Evolutionary conservation across 441 rosid species (phyloP).

Genomic region (Jatropha podagrica): DNA sequence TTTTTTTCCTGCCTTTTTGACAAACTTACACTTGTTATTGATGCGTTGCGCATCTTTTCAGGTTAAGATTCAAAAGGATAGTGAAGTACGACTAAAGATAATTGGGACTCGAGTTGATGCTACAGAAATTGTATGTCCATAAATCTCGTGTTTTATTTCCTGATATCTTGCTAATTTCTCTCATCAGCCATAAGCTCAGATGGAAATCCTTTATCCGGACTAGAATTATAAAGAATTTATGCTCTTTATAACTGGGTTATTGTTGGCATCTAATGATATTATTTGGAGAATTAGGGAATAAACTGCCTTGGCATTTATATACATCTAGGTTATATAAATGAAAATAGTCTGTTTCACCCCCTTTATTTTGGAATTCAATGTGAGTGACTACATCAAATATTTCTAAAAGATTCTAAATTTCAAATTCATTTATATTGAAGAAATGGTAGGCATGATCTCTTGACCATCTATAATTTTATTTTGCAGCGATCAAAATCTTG

Average conservation of each 20-base stretch:
- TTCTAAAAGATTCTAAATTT: too few relatives aligned
- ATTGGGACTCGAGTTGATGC: slow-evolving; percentile 95
- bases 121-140: slow-evolving; percentile 68
- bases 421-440: too few relatives aligned
- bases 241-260: background rate
- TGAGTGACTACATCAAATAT: too few relatives aligned
- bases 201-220: background rate
- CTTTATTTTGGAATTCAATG: too few relatives aligned
- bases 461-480: background rate
- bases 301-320: too few relatives aligned
- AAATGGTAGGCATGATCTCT: background rate
- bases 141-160: background rate
- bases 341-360: too few relatives aligned
- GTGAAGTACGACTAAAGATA: slow-evolving; percentile 91
- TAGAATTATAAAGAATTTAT: background rate
- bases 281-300: background rate
- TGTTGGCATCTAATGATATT: background rate
- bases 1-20: background rate
- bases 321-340: background rate
- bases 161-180: background rate
- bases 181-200: background rate
- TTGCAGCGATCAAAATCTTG: background rate
- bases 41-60: slow-evolving; percentile 27
- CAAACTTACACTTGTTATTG: slow-evolving; percentile 19
- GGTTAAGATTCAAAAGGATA: slow-evolving; percentile 94